Evolutionary conservation across 768 basidiomycete genomes (phyloP), one percentile per base, ranked within the genome.

Genomic region (Boletus eberwhitei): DNA sequence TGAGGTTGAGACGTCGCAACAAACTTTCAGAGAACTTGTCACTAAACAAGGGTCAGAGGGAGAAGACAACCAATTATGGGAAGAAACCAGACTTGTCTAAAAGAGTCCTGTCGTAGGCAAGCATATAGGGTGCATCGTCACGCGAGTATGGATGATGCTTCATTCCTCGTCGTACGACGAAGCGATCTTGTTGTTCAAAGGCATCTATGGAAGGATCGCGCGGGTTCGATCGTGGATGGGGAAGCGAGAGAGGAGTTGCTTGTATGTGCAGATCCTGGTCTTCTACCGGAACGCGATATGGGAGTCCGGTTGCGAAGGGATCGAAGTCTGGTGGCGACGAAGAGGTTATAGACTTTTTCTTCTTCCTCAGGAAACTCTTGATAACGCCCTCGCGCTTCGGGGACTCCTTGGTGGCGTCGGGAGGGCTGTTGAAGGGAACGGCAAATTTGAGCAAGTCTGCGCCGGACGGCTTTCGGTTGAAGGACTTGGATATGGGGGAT

Each of bases 121-220:
- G 85, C 84, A 87, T 83, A 62, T 87, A 87, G 1, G 81, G 79
- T 14, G 77, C 81, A 7, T 75, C 73, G 17, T 74, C 67, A 8
- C 57, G 63, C 3, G 75, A 62, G 57, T 82, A 83, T 3, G 84
- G 82, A 60, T 87, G 85, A 22, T 83, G 64, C 53, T 71, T 81
- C 75, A 81, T 79, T 40, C 66, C 71, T 29, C 53, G 60, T 44
- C 62, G 57, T 5, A 57, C n/a, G 14, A 60, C 47, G 48, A 71
- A 72, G 41, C 59, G 63, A 58, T 66, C 52, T 12, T 35, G 55
- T 5, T 37, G 24, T 39, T 72, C 60, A 39, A 70, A 74, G 5
- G 56, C 62, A 8, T 60, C 47, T 3, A 52, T n/a, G 17, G 57
- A 60, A 36, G 56, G 48, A 54, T 58, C 41, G n/a, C 58, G 55